Evolutionary conservation across 169 alveolate species (phyloP).

Genomic region (Blepharisma undulans): DNA sequence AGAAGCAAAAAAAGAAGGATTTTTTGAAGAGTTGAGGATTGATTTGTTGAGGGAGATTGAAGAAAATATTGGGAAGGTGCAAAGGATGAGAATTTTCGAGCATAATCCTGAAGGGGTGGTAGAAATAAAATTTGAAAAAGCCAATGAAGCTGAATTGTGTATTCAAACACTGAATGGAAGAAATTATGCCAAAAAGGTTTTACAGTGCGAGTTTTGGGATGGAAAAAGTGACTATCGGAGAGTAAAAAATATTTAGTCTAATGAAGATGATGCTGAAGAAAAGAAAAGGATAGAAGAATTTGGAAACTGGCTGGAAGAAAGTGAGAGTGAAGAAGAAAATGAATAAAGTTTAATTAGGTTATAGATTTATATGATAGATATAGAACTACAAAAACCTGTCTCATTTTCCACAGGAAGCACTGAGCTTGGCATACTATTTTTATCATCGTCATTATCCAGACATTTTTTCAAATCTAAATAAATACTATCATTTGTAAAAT

Average conservation of each 20-base stretch:
- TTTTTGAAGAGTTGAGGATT: constrained; percentile 62
- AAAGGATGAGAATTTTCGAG: constrained; percentile 65
- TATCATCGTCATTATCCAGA: neutral
- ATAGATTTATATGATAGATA: neutral
- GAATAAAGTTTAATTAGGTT: neutral
- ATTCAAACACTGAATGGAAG: constrained; percentile 67
- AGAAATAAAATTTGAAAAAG: constrained; percentile 66
- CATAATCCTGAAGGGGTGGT: constrained; percentile 81
- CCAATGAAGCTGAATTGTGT: constrained; percentile 77
- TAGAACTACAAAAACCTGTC: neutral
- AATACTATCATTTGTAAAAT: neutral
- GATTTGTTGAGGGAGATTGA: constrained; percentile 58
- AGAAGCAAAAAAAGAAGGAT: constrained; percentile 27
- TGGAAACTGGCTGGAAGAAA: constrained; percentile 70
- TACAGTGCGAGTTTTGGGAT: constrained; percentile 78
- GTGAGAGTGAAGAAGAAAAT: neutral
- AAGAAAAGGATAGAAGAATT: constrained; percentile 67
- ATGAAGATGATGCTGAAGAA: constrained; percentile 56
- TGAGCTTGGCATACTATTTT: neutral
- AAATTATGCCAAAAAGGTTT: constrained; percentile 63
- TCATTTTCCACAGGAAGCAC: neutral
- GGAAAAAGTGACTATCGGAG: constrained; percentile 81
- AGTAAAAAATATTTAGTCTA: neutral
- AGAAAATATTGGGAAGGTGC: constrained; percentile 45
- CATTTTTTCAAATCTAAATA: neutral